A percentile compares a stretch with the other conserved stretches of the same genome.
phyloP scores from a whole-genome alignment of 768 basidiomycete species.

The Termitomyces sp. region DNA sequence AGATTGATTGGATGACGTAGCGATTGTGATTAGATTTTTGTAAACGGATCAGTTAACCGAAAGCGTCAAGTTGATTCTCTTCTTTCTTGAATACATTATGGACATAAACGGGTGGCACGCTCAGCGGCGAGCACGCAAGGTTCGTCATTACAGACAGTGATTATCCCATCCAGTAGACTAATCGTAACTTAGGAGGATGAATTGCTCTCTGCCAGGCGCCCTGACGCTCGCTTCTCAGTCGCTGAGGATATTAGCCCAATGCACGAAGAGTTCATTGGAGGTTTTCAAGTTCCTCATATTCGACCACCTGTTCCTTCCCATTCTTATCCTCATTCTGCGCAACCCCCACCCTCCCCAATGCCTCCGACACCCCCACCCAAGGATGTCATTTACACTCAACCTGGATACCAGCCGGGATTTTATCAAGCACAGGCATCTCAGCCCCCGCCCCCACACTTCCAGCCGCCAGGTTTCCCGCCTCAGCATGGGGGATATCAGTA shows the following conservation, averaged over 20 bases:
- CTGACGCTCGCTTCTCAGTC: conserved; percentile 47
- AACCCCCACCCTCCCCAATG: conserved; percentile 28
- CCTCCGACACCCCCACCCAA: conserved; percentile 47
- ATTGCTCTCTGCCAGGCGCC: conserved; percentile 20
- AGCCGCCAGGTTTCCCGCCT: conserved; percentile 10
- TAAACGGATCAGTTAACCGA: conserved; percentile 8
- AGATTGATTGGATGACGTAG: conserved; percentile 1
- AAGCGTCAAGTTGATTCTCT: neutral
- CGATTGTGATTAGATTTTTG: neutral
- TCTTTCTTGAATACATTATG: conserved; percentile 33
- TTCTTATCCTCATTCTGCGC: conserved; percentile 16
- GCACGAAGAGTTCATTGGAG: conserved; percentile 57
- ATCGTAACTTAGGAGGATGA: conserved; percentile 24
- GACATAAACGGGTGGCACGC: conserved; percentile 79
- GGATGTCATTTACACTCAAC: conserved; percentile 26
- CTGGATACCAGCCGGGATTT: conserved; percentile 11
- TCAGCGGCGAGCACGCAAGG: conserved; percentile 53
- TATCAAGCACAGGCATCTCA: neutral
- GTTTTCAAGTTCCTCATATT: conserved; percentile 31
- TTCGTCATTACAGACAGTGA: conserved; percentile 17
- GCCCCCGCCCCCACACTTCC: neutral
- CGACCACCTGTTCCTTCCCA: conserved; percentile 35
- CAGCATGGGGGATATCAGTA: conserved; percentile 9
- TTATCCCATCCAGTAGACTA: neutral
- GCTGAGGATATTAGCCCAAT: conserved; percentile 56